Base-by-base conservation (phyloP, 768 basidiomycete genomes). In the Mycena alexandri region DNA sequence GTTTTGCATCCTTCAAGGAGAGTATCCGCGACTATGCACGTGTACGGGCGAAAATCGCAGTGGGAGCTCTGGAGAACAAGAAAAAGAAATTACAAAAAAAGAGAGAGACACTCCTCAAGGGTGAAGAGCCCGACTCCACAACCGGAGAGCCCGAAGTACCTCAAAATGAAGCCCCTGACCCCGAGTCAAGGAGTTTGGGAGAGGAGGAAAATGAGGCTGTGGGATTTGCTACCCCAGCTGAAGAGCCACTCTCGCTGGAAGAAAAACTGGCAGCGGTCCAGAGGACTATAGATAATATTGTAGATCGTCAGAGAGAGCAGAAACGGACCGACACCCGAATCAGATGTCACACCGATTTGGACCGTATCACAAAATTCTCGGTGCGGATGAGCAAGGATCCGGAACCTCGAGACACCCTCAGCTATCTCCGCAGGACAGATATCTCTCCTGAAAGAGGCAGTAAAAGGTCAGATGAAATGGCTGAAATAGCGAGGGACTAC, bases 401-500 rank as follows among this genome's bases (percentile, higher is more conserved):
- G 10, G 43, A 44, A 13, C 63, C 58, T 9, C 9, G 68, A 0
- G 68, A 69, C 16, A 64, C 56, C 5, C 33, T 50, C 0, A 25
- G 14, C 0, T 50, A 33, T n/a, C 58, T 65, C 4, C 14, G 42
- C 5, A 25, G 62, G 4, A 64, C 57, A 3, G 58, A 69, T 19
- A 24, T 21, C 0, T 9, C 5, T 0, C 68, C 68, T 2, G 68
- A 25, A 12, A 17, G 10, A 11, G 29, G 61, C 3, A 54, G 56
- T 34, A 59, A 29, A 1, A n/a, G 50, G 0, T 68, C 67, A 0
- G 12, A 17, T 3, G 42, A 68, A 21, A 68, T 68, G 67, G 56
- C 67, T 6, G 67, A 68, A 17, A 36, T 63, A 1, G 67, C 61
- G 0, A 5, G 61, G 0, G 43, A 63, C 38, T 68, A 66, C 51